A percentile compares a stretch with the other conserved stretches of the same genome.
phyloP scores from a whole-genome alignment of 2,329 filamentous ascomycete genomes.

The Fusarium beomiforme region DNA sequence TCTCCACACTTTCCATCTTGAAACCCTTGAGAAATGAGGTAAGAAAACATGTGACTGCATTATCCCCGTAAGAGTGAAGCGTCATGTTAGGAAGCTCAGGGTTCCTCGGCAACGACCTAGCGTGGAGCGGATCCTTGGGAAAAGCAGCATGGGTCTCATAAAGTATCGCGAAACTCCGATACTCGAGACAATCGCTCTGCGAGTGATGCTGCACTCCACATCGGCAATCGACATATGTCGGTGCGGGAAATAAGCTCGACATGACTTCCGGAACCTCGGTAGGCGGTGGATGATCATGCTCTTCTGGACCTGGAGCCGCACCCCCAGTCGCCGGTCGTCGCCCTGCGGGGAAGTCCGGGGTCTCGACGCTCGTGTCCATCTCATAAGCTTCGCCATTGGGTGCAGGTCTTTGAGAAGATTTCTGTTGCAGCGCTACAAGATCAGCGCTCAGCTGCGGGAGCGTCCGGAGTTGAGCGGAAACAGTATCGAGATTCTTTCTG shows the following conservation, averaged over 20 bases:
- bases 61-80: slow-evolving; percentile 37
- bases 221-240: slow-evolving; percentile 38
- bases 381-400: slow-evolving; percentile 14
- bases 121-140: slow-evolving; percentile 29
- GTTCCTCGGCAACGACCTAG: slow-evolving; percentile 35
- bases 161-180: slow-evolving; percentile 39
- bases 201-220: slow-evolving; percentile 41
- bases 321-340: slow-evolving; percentile 1
- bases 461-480: slow-evolving; percentile 30
- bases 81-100: slow-evolving; percentile 38
- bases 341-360: slow-evolving; percentile 13
- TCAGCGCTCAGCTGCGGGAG: slow-evolving; percentile 16
- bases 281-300: slow-evolving; percentile 8
- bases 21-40: slow-evolving; percentile 39
- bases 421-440: slow-evolving; percentile 25
- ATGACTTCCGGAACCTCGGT: slow-evolving; percentile 6
- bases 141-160: slow-evolving; percentile 40
- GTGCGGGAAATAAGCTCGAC: slow-evolving; percentile 18
- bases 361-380: background rate
- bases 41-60: slow-evolving; percentile 34
- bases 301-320: background rate
- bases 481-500: slow-evolving; percentile 31
- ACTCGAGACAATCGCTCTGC: slow-evolving; percentile 38
- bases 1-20: slow-evolving; percentile 36
- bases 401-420: slow-evolving; percentile 8